These are phyloP conservation scores for Ceratocystis harringtonii DNA, from an alignment of 2,329 filamentous ascomycete genomes.

Conservation along the genomic window DNA sequence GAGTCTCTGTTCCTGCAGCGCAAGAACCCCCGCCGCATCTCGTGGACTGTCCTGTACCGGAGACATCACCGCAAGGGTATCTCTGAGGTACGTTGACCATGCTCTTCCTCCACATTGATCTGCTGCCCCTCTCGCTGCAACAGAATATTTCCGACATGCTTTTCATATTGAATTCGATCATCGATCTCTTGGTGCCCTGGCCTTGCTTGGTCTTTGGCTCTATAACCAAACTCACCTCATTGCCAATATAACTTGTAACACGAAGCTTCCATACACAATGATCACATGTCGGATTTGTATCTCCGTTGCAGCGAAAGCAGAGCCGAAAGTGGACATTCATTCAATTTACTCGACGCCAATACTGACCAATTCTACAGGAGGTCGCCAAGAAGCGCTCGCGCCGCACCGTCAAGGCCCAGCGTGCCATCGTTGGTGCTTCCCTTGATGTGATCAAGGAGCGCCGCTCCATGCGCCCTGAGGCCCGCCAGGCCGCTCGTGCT, in stretches of 20 bases:
- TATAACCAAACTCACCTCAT: neutral
- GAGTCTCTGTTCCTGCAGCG: constrained; percentile 99
- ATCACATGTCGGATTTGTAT: neutral
- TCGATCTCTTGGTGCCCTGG: neutral
- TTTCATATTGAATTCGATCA: neutral
- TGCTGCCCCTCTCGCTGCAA: neutral
- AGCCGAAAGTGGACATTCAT: neutral
- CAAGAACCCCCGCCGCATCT: constrained; percentile 99
- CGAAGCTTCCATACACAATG: neutral
- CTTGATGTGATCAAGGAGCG: constrained; percentile 99
- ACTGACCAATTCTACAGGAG: constrained; percentile 55
- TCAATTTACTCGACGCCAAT: neutral
- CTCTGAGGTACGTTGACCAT: constrained; percentile 68
- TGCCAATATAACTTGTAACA: neutral
- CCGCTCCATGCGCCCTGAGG: constrained; percentile 86
- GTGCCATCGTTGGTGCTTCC: constrained; percentile 96
- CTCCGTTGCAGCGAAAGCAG: neutral
- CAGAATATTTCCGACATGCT: neutral
- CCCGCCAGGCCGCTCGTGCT: constrained; percentile 76
- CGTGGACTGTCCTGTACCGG: constrained; percentile 96
- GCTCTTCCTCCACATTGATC: neutral
- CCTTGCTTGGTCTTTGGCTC: neutral
- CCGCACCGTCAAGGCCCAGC: constrained; percentile 95
- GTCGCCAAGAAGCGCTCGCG: constrained; percentile 99
- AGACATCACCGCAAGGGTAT: constrained; percentile 99